A percentile compares a stretch with the other conserved stretches of the same genome.
Conservation (phyloP, 352 stramenopile species). For the Lagenidium giganteum region DNA sequence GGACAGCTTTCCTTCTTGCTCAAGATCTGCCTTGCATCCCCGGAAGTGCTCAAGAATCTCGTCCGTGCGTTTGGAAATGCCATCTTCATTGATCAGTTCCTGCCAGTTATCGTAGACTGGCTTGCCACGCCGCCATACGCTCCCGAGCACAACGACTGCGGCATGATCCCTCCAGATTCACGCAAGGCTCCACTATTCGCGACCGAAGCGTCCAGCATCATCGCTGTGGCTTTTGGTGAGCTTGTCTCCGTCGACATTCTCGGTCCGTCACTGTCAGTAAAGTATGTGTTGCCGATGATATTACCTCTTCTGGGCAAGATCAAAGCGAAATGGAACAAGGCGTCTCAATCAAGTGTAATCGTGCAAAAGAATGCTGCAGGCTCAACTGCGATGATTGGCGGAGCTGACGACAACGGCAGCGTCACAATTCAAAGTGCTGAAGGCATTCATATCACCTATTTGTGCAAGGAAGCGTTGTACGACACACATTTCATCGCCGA, state of each 20-base stretch:
- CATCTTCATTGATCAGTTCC: slow-evolving; percentile 40
- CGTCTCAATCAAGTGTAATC: slow-evolving; percentile 32
- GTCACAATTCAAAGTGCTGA: slow-evolving; percentile 22
- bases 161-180: slow-evolving; percentile 3
- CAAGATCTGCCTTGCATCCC: slow-evolving; percentile 38
- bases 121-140: slow-evolving; percentile 22
- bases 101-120: slow-evolving; percentile 71
- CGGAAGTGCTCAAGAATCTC: slow-evolving; percentile 34
- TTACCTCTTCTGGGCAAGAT: slow-evolving; percentile 46
- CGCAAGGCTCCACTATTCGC: slow-evolving; percentile 44
- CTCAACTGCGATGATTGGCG: background rate
- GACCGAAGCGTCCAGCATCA: slow-evolving; percentile 32
- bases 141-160: slow-evolving; percentile 4
- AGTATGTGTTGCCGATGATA: slow-evolving; percentile 57
- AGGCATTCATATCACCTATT: slow-evolving; percentile 63
- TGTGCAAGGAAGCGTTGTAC: slow-evolving; percentile 53
- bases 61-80: slow-evolving; percentile 29
- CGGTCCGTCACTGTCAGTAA: slow-evolving; percentile 46
- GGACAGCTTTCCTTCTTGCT: slow-evolving; percentile 28
- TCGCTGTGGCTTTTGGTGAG: slow-evolving; percentile 42
- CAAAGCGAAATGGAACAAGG: slow-evolving; percentile 50
- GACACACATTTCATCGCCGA: slow-evolving; percentile 66
- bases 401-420: no score
- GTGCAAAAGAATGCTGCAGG: slow-evolving; percentile 21
- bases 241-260: slow-evolving; percentile 43